Evolutionary conservation across 306 rosid genomes (phyloP), one percentile per base, ranked within the genome.

Genomic region (Geum urbanum): DNA sequence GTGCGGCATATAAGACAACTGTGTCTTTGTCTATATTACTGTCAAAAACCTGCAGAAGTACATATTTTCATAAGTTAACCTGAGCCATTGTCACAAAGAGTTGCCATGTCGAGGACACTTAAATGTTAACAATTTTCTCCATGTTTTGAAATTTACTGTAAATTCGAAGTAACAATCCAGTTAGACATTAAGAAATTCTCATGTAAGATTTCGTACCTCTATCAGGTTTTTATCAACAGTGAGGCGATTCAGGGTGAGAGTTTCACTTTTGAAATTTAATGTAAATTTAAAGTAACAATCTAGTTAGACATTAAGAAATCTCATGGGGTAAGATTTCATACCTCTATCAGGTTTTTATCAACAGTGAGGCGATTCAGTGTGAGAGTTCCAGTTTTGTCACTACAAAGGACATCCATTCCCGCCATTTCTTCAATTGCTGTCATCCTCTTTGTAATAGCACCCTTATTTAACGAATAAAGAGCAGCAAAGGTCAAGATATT

Each of bases 381-480:
- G 39, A 91, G 95, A 80, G 97, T 91, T 73, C 97, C 97, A 5
- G 97, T 91, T 85, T 88, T 91, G 74, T 91, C 97, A 69, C 97
- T 91, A 86, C 97, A 91, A 48, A 91, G 85, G 53, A 88, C 92
- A 80, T 91, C 97, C 97, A 88, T 91, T 70, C 97, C 97, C 1
- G 97, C 97, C 97, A 91, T 91, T 80, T 91, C 97, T 81, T 88
- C 97, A 60, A 91, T 91, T 76, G 97, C 97, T 39, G 97, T 91
- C 97, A 91, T 91, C 84, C 97, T 86, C 72, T 91, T 91, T 55
- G 97, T 88, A 70, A 91, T 91, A 69, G 88, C 97, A 74, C 97
- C 97, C 97, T 88, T 66, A 47, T 43, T 66, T 18, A 75, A 75
- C 49, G 18, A 60, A 67, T 66, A 73, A 55, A 63, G 52, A 19